These are phyloP conservation scores for Xylariaceae sp. DNA, from an alignment of 2,329 filamentous ascomycete genomes.

Conservation along the genomic window DNA sequence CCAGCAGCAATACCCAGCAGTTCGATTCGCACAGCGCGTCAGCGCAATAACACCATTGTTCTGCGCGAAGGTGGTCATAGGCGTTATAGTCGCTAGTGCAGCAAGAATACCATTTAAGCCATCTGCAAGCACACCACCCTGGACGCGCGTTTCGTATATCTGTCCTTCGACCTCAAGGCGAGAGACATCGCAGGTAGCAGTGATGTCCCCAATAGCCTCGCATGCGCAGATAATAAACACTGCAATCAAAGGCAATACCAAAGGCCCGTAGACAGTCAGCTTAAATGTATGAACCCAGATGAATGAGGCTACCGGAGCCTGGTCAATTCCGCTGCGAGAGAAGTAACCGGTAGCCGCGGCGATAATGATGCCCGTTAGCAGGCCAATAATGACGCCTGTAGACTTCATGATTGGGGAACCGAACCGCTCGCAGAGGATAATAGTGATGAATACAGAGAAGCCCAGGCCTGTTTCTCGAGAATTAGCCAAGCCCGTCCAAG, in stretches of 20 bases:
- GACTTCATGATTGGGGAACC: slow-evolving; percentile 86
- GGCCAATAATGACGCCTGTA: slow-evolving; percentile 74
- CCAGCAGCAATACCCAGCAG: slow-evolving; percentile 78
- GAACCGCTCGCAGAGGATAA: slow-evolving; percentile 81
- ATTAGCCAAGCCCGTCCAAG: background rate
- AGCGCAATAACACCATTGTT: slow-evolving; percentile 87
- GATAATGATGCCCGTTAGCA: slow-evolving; percentile 79
- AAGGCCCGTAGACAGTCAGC: slow-evolving; percentile 72
- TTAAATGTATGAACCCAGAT: slow-evolving; percentile 82
- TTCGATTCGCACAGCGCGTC: slow-evolving; percentile 80
- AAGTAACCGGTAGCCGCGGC: slow-evolving; percentile 81
- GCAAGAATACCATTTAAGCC: slow-evolving; percentile 77
- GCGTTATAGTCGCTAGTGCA: slow-evolving; percentile 78
- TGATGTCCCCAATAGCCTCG: slow-evolving; percentile 81
- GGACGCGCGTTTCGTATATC: slow-evolving; percentile 76
- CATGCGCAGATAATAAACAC: slow-evolving; percentile 76
- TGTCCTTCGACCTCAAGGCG: slow-evolving; percentile 74
- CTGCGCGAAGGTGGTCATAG: slow-evolving; percentile 81
- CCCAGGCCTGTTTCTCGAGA: slow-evolving; percentile 65
- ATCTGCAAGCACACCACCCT: slow-evolving; percentile 79
- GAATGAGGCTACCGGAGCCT: slow-evolving; percentile 74
- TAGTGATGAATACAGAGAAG: slow-evolving; percentile 79
- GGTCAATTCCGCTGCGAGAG: slow-evolving; percentile 71
- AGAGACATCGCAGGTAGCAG: slow-evolving; percentile 81
- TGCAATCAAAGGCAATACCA: slow-evolving; percentile 74